phyloP scores from a whole-genome alignment of 2,329 filamentous ascomycete genomes.

The Dactylellina sp. region DNA sequence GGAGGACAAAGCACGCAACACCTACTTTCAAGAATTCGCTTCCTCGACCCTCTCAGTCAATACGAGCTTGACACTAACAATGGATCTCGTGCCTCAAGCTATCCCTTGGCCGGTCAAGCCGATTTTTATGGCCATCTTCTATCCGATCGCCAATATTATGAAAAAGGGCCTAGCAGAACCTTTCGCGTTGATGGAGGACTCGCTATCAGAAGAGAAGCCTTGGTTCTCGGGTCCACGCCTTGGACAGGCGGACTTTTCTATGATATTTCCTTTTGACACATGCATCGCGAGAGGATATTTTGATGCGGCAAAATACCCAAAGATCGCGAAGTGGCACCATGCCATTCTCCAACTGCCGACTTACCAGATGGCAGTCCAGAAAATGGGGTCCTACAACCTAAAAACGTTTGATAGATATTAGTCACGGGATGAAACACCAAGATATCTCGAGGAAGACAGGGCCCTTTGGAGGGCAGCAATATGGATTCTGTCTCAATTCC shows the following conservation, averaged over 20 bases:
- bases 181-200: constrained; percentile 42
- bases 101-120: constrained; percentile 49
- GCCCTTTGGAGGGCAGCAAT: too few species aligned
- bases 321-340: constrained; percentile 32
- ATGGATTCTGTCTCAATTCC: too few species aligned
- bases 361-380: constrained; percentile 28
- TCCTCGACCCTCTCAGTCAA: constrained; percentile 21
- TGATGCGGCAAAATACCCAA: constrained; percentile 42
- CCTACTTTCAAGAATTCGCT: constrained; percentile 48
- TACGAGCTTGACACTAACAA: constrained; percentile 28
- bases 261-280: constrained; percentile 47
- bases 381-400: constrained; percentile 37
- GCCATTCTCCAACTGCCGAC: constrained; percentile 26
- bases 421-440: background rate
- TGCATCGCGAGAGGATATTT: constrained; percentile 41
- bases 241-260: constrained; percentile 46
- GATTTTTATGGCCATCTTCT: constrained; percentile 36
- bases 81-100: constrained; percentile 43
- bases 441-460: too few species aligned
- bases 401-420: constrained; percentile 20
- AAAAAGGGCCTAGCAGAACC: constrained; percentile 24
- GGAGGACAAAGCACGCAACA: constrained; percentile 30
- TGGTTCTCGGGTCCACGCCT: constrained; percentile 47
- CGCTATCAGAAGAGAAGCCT: constrained; percentile 39
- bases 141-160: constrained; percentile 23